These are phyloP conservation scores for Epichloe hybrida DNA, from an alignment of 2,329 filamentous ascomycete species.

Conservation along the genomic window DNA sequence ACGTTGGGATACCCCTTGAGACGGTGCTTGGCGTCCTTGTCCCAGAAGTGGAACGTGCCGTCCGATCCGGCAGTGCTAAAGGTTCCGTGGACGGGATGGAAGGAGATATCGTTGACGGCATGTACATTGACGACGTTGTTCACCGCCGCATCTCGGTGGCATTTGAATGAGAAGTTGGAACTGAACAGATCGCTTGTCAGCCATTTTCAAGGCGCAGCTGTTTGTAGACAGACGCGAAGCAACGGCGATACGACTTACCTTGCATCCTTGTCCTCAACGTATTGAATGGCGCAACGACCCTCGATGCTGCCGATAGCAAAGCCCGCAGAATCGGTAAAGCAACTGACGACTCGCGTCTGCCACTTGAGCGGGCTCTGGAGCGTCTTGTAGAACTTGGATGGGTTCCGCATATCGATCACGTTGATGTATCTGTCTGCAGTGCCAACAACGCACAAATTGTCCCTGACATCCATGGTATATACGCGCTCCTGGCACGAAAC, in stretches of 20 bases:
- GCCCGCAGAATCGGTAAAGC: constrained; percentile 81
- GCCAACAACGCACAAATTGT: constrained; percentile 78
- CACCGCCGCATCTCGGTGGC: constrained; percentile 71
- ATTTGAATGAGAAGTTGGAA: constrained; percentile 98
- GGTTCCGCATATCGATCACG: constrained; percentile 80
- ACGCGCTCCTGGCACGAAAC: constrained; percentile 62
- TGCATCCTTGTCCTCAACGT: constrained; percentile 90
- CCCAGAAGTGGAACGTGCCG: constrained; percentile 95
- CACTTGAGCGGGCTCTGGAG: constrained; percentile 93
- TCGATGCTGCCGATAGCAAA: constrained; percentile 96
- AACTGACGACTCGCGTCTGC: constrained; percentile 92
- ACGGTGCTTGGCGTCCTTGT: constrained; percentile 80
- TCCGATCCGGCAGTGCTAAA: constrained; percentile 94
- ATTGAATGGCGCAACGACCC: constrained; percentile 93
- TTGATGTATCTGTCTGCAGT: constrained; percentile 96
- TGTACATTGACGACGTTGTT: constrained; percentile 78
- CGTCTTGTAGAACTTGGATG: constrained; percentile 87
- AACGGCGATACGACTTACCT: constrained; percentile 31
- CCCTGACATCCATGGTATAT: constrained; percentile 84
- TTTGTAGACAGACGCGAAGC: background rate
- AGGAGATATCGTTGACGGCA: constrained; percentile 92
- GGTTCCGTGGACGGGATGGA: constrained; percentile 94
- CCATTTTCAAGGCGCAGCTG: background rate
- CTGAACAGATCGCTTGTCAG: constrained; percentile 22
- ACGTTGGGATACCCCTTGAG: constrained; percentile 79